Percentiles rank a stretch among this genome's conserved stretches.
Evolutionary conservation across 306 rosid genomes (phyloP).

Genomic region (Malus sieversii): DNA sequence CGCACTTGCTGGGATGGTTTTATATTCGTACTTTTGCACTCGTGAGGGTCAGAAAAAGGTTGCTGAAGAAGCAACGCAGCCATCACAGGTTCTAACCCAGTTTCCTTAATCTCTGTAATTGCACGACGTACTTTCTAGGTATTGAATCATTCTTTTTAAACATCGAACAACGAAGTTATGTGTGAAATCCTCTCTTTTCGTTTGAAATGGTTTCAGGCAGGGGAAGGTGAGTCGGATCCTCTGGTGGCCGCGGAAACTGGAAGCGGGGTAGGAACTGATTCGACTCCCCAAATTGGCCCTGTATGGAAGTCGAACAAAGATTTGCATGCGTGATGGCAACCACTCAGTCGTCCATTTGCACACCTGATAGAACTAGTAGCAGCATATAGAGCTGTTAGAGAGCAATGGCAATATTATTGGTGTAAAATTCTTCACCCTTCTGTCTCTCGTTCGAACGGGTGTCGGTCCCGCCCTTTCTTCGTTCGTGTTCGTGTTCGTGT

Average conservation of each 20-base stretch:
- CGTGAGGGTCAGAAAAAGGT: slow-evolving; percentile 72
- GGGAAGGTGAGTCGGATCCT: slow-evolving; percentile 65
- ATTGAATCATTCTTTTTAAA: not conserved
- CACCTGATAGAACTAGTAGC: slow-evolving; percentile 11
- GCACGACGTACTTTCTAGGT: not conserved
- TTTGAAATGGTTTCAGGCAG: slow-evolving; percentile 36
- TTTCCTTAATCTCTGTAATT: not conserved
- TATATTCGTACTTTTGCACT: slow-evolving; percentile 69
- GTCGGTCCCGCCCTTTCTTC: slow-evolving; percentile 9
- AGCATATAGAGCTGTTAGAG: not conserved
- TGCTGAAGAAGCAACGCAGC: slow-evolving; percentile 44
- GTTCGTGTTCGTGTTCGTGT: not conserved
- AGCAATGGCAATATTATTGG: slow-evolving; percentile 12
- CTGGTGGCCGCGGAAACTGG: slow-evolving; percentile 55
- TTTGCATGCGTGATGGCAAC: slow-evolving; percentile 37
- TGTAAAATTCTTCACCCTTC: slow-evolving; percentile 25
- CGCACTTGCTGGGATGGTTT: slow-evolving; percentile 82
- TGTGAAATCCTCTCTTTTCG: slow-evolving; percentile 8
- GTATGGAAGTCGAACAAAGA: slow-evolving; percentile 61
- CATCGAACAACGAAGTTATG: not conserved
- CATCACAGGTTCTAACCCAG: slow-evolving; percentile 48
- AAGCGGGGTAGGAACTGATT: slow-evolving; percentile 30
- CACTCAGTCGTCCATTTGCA: not conserved
- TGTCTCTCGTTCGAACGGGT: slow-evolving; percentile 16
- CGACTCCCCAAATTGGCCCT: slow-evolving; percentile 33